These are phyloP conservation scores for Maudiozyma humilis DNA, from an alignment of 1,139 yeast genomes.

Conservation along the genomic window DNA sequence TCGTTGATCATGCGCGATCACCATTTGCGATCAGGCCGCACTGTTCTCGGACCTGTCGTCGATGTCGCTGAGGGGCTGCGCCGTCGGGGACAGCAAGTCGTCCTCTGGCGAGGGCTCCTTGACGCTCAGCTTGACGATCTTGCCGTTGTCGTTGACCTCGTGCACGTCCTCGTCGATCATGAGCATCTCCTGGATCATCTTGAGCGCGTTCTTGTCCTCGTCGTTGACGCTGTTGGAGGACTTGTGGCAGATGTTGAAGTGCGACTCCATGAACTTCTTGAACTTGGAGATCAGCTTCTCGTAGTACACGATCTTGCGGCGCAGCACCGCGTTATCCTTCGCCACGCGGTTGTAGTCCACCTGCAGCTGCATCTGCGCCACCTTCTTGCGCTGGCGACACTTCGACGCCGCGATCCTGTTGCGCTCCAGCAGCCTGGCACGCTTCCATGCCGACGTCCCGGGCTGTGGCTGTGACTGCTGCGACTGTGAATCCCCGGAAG, in stretches of 20 bases:
- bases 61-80: too few species aligned
- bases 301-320: slow-evolving; percentile 34
- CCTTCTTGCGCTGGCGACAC: slow-evolving; percentile 68
- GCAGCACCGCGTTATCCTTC: slow-evolving; percentile 38
- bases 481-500: not conserved
- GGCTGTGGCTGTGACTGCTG: too few species aligned
- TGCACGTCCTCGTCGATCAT: slow-evolving; percentile 29
- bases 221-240: slow-evolving; percentile 8
- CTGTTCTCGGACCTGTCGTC: too few species aligned
- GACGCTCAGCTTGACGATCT: slow-evolving; percentile 19
- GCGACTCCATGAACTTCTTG: slow-evolving; percentile 27
- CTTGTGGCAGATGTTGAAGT: slow-evolving; percentile 22
- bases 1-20: too few species aligned
- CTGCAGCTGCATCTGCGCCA: slow-evolving; percentile 58
- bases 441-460: slow-evolving; percentile 75
- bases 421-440: slow-evolving; percentile 58
- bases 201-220: slow-evolving; percentile 20
- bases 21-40: too few species aligned
- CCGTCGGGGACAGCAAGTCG: not conserved
- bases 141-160: slow-evolving; percentile 25
- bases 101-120: slow-evolving; percentile 2
- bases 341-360: slow-evolving; percentile 46
- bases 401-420: slow-evolving; percentile 69
- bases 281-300: slow-evolving; percentile 29
- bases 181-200: slow-evolving; percentile 30